phyloP scores from a whole-genome alignment of 1,284 basidiomycete species.

The Schizophyllum commune region DNA sequence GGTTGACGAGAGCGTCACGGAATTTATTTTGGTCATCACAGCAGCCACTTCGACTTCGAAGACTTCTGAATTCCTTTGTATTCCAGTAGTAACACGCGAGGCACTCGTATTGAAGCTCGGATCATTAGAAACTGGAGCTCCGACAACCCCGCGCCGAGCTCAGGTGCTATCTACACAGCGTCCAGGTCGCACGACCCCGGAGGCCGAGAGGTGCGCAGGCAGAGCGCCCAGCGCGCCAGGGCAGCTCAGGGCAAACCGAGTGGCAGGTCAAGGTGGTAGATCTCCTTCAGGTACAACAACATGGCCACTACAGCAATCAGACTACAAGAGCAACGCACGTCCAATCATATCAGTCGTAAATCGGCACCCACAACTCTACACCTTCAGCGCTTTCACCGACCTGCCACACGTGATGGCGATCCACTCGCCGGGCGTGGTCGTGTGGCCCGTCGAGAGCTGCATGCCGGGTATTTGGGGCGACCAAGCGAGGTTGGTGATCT shows the following conservation, averaged over 20 bases:
- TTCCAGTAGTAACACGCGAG: not conserved
- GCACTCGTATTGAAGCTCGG: not conserved
- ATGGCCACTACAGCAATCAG: not conserved
- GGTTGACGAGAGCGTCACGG: too few relatives aligned
- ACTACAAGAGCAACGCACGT: not conserved
- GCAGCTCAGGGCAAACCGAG: too few relatives aligned
- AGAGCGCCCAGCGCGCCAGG: too few relatives aligned
- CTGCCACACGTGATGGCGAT: slow-evolving; percentile 84
- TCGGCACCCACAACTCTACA: slow-evolving; percentile 30
- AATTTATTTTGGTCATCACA: too few relatives aligned
- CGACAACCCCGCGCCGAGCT: not conserved
- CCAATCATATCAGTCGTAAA: not conserved
- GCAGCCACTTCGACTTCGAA: too few relatives aligned
- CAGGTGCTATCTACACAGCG: not conserved
- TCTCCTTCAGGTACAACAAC: not conserved
- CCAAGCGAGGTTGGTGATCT: slow-evolving; percentile 87
- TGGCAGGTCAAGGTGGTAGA: too few relatives aligned
- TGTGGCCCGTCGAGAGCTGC: slow-evolving; percentile 64
- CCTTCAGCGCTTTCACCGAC: slow-evolving; percentile 75
- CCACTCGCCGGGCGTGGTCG: slow-evolving; percentile 79
- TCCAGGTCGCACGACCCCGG: not conserved
- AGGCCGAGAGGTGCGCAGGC: too few relatives aligned
- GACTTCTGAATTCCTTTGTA: too few relatives aligned
- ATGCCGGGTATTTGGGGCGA: slow-evolving; percentile 70
- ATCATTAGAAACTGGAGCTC: not conserved